Evolutionary conservation across 352 stramenopile species (phyloP).

Genomic region (Pythium dissimile): DNA sequence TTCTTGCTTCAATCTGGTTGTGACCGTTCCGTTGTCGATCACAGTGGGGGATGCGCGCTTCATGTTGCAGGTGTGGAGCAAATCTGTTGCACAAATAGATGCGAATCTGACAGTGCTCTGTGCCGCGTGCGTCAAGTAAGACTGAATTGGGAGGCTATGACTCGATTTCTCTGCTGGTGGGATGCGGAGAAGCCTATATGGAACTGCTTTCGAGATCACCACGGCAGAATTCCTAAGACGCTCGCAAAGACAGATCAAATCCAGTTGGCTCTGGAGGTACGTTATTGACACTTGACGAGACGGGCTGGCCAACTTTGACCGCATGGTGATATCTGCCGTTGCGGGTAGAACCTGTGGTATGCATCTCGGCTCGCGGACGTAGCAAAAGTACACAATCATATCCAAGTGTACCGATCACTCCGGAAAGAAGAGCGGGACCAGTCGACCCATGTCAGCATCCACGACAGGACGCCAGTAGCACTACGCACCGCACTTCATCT

Average conservation of each 20-base stretch:
- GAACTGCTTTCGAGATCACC: constrained; percentile 26
- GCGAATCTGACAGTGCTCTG: too few relatives aligned
- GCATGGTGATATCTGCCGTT: too few relatives aligned
- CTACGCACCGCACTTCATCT: constrained; percentile 48
- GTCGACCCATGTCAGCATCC: background rate
- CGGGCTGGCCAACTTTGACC: too few relatives aligned
- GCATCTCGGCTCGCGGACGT: background rate
- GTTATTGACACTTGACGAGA: too few relatives aligned
- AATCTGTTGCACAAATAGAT: too few relatives aligned
- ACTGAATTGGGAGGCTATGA: constrained; percentile 29
- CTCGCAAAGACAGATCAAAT: constrained; percentile 29
- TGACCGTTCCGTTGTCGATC: constrained; percentile 28
- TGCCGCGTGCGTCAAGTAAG: background rate
- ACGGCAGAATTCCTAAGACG: constrained; percentile 35
- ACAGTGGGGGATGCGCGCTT: constrained; percentile 34
- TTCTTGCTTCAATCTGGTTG: constrained; percentile 34
- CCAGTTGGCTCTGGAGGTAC: constrained; percentile 29
- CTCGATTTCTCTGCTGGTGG: constrained; percentile 43
- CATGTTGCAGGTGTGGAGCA: constrained; percentile 38
- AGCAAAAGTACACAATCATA: background rate
- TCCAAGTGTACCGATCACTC: background rate
- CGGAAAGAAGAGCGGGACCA: background rate
- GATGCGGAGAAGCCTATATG: constrained; percentile 37
- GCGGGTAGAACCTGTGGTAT: constrained; percentile 20
- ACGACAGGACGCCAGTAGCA: constrained; percentile 30